These are phyloP conservation scores for Plenodomus tracheiphilus DNA, from an alignment of 2,329 filamentous ascomycete genomes.

Conservation along the genomic window DNA sequence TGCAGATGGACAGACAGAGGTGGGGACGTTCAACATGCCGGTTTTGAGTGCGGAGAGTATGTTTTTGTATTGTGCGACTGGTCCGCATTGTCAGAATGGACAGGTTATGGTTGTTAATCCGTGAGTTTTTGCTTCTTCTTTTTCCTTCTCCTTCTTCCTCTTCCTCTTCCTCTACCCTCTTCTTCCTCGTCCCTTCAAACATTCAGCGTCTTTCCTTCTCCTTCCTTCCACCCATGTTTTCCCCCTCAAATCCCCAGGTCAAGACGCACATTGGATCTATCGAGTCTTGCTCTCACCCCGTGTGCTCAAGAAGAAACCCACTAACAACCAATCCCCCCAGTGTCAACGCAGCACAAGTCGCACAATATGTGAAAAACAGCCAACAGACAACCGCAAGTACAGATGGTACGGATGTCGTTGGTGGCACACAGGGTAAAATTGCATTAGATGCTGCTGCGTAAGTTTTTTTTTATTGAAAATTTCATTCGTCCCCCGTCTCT, in stretches of 20 bases:
- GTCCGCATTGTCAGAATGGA: constrained; percentile 35
- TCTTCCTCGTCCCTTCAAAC: too few species aligned
- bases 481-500: too few species aligned
- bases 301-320: too few species aligned
- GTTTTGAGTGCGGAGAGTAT: constrained; percentile 33
- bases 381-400: constrained; percentile 25
- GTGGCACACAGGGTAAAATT: constrained; percentile 26
- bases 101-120: constrained; percentile 37
- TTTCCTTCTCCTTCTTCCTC: too few species aligned
- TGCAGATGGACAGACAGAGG: constrained; percentile 29
- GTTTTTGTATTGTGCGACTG: constrained; percentile 37
- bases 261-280: too few species aligned
- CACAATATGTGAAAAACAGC: constrained; percentile 30
- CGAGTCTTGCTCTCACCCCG: too few species aligned
- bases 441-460: constrained; percentile 30
- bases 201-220: too few species aligned
- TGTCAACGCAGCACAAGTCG: constrained; percentile 25
- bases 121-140: too few species aligned
- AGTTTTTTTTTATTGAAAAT: constrained; percentile 7
- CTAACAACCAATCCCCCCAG: too few species aligned
- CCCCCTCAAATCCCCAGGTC: too few species aligned
- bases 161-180: too few species aligned
- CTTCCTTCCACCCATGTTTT: too few species aligned
- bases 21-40: constrained; percentile 38
- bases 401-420: constrained; percentile 25